Base-by-base conservation (phyloP, 139 green algal species). In the Chlorella vulgaris region DNA sequence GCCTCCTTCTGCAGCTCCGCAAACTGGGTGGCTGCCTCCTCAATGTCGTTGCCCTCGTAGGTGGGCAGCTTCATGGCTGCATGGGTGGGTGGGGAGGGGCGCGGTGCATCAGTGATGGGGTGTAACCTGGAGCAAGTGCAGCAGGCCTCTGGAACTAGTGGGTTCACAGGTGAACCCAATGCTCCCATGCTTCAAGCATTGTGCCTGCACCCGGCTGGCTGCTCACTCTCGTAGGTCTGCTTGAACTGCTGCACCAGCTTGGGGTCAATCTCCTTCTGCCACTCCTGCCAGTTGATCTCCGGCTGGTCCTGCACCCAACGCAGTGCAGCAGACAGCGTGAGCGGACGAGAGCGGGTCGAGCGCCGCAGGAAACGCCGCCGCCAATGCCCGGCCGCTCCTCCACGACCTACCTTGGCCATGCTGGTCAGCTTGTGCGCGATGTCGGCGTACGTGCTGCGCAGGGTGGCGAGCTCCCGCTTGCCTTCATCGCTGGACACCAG, bases 401-500 rank as follows among this genome's bases (percentile, higher is more conserved):
- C n/a, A n/a, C n/a, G 40, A 3, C 74, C 4, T 36, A 80, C 74
- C 74, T 69, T 70, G 55, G 74, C 74, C 35, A 70, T 10, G 26
- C 33, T 55, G 10, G 15, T 43, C 31, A 88, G 47, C 74, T 62
- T 67, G 4, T 35, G 36, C 42, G 85, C 26, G 7, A 90, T 42
- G 39, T 89, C 83, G 24, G 78, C 50, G 38, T 84, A 88, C 3
- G 80, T 83, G 79, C 61, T 85, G 55, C 86, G 77, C 7, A 90
- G 79, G 21, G 74, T 62, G 22, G 65, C 60, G 8, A 90, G 68
- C 50, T 90, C 86, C 19, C 86, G 74, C 36, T 87, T 89, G 40
- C 85, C 86, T 39, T 89, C 80, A 26, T 90, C 86, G 51, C 79
- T 85, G 39, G 80, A 42, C 10, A 90, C 50, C 31, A 83, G 70